A percentile compares a stretch with the other conserved stretches of the same genome.
These are phyloP conservation scores for Trichocomaceae sp. DNA, from an alignment of 2,329 filamentous ascomycete species.

Conservation along the genomic window DNA sequence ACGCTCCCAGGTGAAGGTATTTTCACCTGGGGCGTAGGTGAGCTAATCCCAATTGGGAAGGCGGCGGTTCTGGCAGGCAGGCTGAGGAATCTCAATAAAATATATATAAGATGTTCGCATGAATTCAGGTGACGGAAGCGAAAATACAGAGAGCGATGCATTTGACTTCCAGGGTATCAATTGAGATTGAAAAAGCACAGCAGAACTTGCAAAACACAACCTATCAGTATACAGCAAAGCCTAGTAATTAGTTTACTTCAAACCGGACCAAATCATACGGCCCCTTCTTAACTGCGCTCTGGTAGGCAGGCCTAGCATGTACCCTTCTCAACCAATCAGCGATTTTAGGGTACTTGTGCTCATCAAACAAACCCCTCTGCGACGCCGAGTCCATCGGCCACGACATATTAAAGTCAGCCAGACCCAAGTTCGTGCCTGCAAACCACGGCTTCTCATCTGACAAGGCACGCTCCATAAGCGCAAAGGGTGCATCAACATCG, in stretches of 20 bases:
- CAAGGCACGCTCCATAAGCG: conserved; percentile 21
- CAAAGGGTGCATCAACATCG: conserved; percentile 16
- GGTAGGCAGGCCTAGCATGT: conserved; percentile 24
- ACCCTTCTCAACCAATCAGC: conserved; percentile 26
- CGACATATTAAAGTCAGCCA: conserved; percentile 29
- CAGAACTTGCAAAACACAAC: not conserved
- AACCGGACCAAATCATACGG: conserved; percentile 23
- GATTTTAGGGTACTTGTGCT: conserved; percentile 28
- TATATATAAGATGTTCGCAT: no score
- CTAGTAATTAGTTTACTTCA: not conserved
- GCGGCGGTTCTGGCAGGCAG: no score
- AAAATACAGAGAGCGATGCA: no score
- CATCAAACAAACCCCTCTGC: conserved; percentile 25
- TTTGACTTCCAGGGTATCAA: no score
- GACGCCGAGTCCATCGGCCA: conserved; percentile 29
- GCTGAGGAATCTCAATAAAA: no score
- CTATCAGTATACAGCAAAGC: no score
- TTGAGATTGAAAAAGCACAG: no score
- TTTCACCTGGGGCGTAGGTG: no score
- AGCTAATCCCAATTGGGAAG: no score
- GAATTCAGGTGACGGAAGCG: no score
- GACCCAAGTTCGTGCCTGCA: conserved; percentile 26
- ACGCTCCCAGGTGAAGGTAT: no score
- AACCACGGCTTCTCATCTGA: conserved; percentile 23
- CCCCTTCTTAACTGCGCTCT: conserved; percentile 26